Evolutionary conservation across 2,329 filamentous ascomycete genomes (phyloP).

Genomic region (Pseudocercospora fijiensis): DNA sequence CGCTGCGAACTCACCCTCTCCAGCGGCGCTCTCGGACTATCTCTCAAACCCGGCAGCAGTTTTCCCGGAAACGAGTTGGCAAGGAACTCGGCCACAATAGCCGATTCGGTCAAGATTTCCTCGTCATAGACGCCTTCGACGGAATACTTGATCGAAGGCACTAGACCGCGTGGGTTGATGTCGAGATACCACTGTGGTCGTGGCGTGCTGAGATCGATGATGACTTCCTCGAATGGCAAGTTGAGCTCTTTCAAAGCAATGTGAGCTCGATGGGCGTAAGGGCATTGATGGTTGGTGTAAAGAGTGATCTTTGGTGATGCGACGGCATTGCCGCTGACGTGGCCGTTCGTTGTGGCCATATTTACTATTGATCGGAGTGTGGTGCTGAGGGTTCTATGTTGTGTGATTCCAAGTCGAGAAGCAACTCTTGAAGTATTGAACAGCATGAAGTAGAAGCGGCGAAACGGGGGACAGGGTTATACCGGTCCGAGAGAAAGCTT

Average conservation of each 20-base stretch:
- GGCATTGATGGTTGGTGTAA: constrained; percentile 70
- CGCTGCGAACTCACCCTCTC: background rate
- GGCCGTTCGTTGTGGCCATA: constrained; percentile 12
- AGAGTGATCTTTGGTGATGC: constrained; percentile 42
- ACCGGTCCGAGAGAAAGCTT: background rate
- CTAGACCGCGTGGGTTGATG: constrained; percentile 75
- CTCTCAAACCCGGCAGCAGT: constrained; percentile 56
- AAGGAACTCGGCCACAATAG: constrained; percentile 69
- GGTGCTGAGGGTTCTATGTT: background rate
- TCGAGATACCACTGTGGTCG: constrained; percentile 72
- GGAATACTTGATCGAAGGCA: constrained; percentile 67
- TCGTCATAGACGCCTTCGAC: constrained; percentile 43
- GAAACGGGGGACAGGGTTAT: background rate
- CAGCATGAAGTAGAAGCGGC: background rate
- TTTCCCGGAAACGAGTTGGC: background rate
- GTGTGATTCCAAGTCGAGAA: background rate
- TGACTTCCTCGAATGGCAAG: constrained; percentile 37
- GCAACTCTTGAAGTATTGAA: background rate
- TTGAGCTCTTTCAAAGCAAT: constrained; percentile 37
- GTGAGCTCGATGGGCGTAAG: constrained; percentile 69
- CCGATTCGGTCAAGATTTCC: constrained; percentile 71
- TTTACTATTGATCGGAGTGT: background rate
- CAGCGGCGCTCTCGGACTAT: constrained; percentile 44
- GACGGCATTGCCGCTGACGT: background rate
- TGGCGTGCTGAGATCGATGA: constrained; percentile 67